Conservation (phyloP, 495 filamentous ascomycete genomes). For the Clavariopsis aquatica region DNA sequence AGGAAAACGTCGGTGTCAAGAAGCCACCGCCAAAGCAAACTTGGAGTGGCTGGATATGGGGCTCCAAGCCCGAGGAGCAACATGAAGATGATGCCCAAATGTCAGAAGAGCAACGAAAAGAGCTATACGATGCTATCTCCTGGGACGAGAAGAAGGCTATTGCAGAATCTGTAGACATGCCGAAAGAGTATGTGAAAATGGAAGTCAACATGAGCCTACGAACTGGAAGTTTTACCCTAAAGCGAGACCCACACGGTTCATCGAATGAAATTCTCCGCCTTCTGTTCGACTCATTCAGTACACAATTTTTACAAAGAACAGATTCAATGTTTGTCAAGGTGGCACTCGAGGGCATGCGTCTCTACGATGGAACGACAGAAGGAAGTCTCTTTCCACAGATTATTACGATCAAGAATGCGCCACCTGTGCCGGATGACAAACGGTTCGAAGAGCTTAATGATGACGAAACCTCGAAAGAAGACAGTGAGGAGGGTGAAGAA, state of each 20-base stretch:
- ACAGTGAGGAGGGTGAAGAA: conserved; percentile 44
- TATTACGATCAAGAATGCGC: conserved; percentile 87
- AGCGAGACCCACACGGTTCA: conserved; percentile 78
- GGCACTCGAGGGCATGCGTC: conserved; percentile 85
- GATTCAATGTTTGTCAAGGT: conserved; percentile 87
- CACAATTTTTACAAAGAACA: conserved; percentile 80
- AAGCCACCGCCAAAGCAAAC: conserved; percentile 69
- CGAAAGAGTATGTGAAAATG: conserved; percentile 86
- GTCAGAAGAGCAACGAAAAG: conserved; percentile 92
- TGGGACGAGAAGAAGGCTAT: conserved; percentile 96
- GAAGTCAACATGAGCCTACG: conserved; percentile 86
- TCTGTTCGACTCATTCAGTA: conserved; percentile 90
- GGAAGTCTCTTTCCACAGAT: conserved; percentile 90
- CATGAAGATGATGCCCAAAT: conserved; percentile 73
- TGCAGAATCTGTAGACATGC: conserved; percentile 81
- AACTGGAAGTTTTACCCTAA: conserved; percentile 91
- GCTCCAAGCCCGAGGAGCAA: conserved; percentile 55
- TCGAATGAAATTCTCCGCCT: conserved; percentile 79
- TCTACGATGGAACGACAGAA: conserved; percentile 93
- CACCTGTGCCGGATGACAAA: conserved; percentile 52
- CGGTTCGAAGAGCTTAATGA: conserved; percentile 65
- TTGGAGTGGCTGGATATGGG: conserved; percentile 87
- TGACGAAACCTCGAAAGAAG: conserved; percentile 41
- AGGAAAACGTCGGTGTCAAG: conserved; percentile 84
- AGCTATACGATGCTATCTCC: conserved; percentile 95